These are phyloP conservation scores for Nitzschia inconspicua DNA, from an alignment of 108 stramenopile genomes.

Conservation along the genomic window DNA sequence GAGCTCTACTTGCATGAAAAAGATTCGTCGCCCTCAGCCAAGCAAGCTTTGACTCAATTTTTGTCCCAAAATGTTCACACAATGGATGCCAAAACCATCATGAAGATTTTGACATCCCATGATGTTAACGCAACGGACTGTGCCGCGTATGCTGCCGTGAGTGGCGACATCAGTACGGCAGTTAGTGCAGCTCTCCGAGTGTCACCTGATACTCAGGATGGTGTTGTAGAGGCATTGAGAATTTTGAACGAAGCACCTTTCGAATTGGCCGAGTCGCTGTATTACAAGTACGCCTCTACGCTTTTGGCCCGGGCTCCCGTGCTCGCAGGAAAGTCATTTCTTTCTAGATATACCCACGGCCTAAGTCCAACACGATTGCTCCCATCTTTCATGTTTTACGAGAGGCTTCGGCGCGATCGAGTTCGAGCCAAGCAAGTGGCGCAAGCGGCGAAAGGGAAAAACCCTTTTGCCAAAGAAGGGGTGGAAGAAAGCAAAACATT, in stretches of 20 bases:
- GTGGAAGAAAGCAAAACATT: conserved; percentile 22
- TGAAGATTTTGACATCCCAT: conserved; percentile 71
- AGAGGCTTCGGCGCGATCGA: conserved; percentile 38
- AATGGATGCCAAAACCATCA: conserved; percentile 79
- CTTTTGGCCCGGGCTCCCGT: conserved; percentile 70
- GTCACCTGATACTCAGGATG: conserved; percentile 44
- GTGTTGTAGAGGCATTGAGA: conserved; percentile 63
- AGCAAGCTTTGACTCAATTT: conserved; percentile 57
- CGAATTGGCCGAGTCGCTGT: conserved; percentile 76
- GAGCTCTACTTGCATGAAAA: conserved; percentile 76
- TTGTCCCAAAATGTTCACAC: conserved; percentile 65
- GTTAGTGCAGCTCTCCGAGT: conserved; percentile 68
- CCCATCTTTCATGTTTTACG: conserved; percentile 79
- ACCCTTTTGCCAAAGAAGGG: conserved; percentile 8
- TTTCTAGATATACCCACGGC: conserved; percentile 71
- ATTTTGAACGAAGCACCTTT: conserved; percentile 74
- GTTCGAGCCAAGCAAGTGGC: conserved; percentile 25
- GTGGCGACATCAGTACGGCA: conserved; percentile 72
- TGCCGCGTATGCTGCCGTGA: conserved; percentile 64
- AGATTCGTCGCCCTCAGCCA: conserved; percentile 21
- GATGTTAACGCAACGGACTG: conserved; percentile 77
- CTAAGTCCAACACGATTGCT: conserved; percentile 68
- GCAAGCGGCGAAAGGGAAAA: conserved; percentile 16
- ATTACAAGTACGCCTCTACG: conserved; percentile 69
- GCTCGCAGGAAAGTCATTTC: conserved; percentile 64